A percentile compares a stretch with the other conserved stretches of the same genome.
Evolutionary conservation across 441 rosid genomes (phyloP).

Genomic region (Eutrema salsugineum): DNA sequence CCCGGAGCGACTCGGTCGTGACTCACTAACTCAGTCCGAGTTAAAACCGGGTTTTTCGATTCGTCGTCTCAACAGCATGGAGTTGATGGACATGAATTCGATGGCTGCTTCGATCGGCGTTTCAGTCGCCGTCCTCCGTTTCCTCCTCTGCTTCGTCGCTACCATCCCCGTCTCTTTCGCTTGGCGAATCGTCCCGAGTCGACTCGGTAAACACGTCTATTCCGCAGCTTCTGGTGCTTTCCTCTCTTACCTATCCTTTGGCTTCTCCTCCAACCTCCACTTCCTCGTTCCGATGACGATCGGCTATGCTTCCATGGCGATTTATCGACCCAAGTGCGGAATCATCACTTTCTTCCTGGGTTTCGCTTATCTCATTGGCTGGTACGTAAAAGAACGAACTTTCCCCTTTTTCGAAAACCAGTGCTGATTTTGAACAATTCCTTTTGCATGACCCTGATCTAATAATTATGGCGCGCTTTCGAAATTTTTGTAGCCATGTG

Average conservation of each 20-base stretch:
- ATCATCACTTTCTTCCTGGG: slow-evolving; percentile 60
- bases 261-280: slow-evolving; percentile 84
- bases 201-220: slow-evolving; percentile 55
- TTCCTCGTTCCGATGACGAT: slow-evolving; percentile 76
- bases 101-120: slow-evolving; percentile 80
- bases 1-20: slow-evolving; percentile 12
- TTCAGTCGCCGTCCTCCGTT: slow-evolving; percentile 77
- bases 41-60: background rate
- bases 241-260: slow-evolving; percentile 76
- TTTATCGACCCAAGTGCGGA: slow-evolving; percentile 66
- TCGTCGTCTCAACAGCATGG: slow-evolving; percentile 19
- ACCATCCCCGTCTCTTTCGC: slow-evolving; percentile 75
- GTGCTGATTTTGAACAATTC: background rate
- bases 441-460: slow-evolving; percentile 1
- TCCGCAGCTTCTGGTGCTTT: slow-evolving; percentile 55
- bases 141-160: slow-evolving; percentile 78
- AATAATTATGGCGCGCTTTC: background rate
- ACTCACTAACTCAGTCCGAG: slow-evolving; percentile 5
- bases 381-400: background rate
- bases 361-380: slow-evolving; percentile 84
- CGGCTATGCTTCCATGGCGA: slow-evolving; percentile 72
- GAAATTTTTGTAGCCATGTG: slow-evolving; percentile 60
- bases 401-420: background rate
- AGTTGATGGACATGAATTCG: slow-evolving; percentile 41
- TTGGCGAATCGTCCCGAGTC: slow-evolving; percentile 70